Percentiles rank a stretch among this genome's conserved stretches.
These are phyloP conservation scores for Parafenestella ontariensis DNA, from an alignment of 2,329 filamentous ascomycete genomes.

Conservation along the genomic window DNA sequence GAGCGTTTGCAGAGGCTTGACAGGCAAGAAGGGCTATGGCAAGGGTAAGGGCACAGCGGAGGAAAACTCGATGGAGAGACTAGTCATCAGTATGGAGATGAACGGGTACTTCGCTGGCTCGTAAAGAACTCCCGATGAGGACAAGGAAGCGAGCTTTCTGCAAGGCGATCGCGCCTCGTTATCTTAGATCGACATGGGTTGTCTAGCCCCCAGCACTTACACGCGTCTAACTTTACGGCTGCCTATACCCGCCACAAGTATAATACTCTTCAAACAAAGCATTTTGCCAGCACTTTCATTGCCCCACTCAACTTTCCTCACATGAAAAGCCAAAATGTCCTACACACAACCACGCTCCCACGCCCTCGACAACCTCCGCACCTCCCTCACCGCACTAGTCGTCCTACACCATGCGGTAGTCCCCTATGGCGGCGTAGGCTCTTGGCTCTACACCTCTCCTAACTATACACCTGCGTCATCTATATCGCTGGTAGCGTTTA, in stretches of 20 bases:
- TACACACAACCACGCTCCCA: slow-evolving; percentile 6
- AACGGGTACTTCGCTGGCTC: slow-evolving; percentile 65
- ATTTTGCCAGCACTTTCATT: background rate
- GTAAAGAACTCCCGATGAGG: background rate
- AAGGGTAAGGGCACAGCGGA: slow-evolving; percentile 49
- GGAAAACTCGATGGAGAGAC: slow-evolving; percentile 69
- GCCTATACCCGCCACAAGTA: background rate
- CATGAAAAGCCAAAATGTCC: background rate
- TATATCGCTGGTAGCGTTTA: slow-evolving; percentile 14
- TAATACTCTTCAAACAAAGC: background rate
- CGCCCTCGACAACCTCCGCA: slow-evolving; percentile 29
- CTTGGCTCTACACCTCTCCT: slow-evolving; percentile 18
- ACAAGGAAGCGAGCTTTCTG: background rate
- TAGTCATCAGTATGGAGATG: slow-evolving; percentile 75
- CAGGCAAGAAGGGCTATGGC: slow-evolving; percentile 63
- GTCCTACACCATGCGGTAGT: slow-evolving; percentile 25
- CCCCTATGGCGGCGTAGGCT: slow-evolving; percentile 27
- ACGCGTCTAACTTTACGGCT: background rate
- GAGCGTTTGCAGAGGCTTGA: slow-evolving; percentile 71
- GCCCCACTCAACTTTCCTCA: background rate
- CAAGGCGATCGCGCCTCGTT: background rate
- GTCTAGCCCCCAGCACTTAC: background rate
- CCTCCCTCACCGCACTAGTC: slow-evolving; percentile 25
- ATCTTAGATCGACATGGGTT: background rate
- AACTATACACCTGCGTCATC: slow-evolving; percentile 4